Percentiles rank a stretch among this genome's conserved stretches.
Evolutionary conservation across 768 basidiomycete species (phyloP).

Genomic region (Tulasnella sp.): DNA sequence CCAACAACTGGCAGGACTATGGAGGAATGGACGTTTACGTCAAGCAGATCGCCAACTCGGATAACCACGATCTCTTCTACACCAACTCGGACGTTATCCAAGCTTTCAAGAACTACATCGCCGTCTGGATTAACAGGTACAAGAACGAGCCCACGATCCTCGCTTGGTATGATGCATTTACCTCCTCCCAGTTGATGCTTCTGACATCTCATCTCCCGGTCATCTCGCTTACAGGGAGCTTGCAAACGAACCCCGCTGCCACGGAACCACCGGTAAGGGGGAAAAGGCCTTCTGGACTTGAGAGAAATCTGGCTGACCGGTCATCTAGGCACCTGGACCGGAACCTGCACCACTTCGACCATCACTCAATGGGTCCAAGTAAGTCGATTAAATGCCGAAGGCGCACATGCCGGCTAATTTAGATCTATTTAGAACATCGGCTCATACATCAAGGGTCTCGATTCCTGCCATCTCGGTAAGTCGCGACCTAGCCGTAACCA

Average conservation of each 20-base stretch:
- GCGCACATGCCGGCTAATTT: background rate
- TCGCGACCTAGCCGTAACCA: background rate
- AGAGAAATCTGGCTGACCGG: background rate
- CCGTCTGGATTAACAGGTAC: slow-evolving; percentile 48
- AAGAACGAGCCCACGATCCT: slow-evolving; percentile 47
- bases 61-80: slow-evolving; percentile 55
- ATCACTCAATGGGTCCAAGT: slow-evolving; percentile 49
- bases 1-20: slow-evolving; percentile 39
- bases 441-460: slow-evolving; percentile 60
- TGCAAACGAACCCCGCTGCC: slow-evolving; percentile 40
- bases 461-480: slow-evolving; percentile 52
- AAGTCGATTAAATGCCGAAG: background rate
- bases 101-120: slow-evolving; percentile 52
- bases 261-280: slow-evolving; percentile 35
- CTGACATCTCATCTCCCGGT: slow-evolving; percentile 38
- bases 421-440: slow-evolving; percentile 41
- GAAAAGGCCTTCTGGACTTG: slow-evolving; percentile 9
- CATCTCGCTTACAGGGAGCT: slow-evolving; percentile 48
- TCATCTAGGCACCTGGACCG: slow-evolving; percentile 29
- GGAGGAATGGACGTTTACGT: slow-evolving; percentile 68
- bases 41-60: slow-evolving; percentile 37
- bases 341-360: slow-evolving; percentile 49
- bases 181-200: background rate
- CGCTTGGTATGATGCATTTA: slow-evolving; percentile 12
- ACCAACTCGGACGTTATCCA: slow-evolving; percentile 49